Percentiles rank a stretch among this genome's conserved stretches.
These are phyloP conservation scores for Acer negundo DNA, from an alignment of 345 rosid species.

Conservation along the genomic window DNA sequence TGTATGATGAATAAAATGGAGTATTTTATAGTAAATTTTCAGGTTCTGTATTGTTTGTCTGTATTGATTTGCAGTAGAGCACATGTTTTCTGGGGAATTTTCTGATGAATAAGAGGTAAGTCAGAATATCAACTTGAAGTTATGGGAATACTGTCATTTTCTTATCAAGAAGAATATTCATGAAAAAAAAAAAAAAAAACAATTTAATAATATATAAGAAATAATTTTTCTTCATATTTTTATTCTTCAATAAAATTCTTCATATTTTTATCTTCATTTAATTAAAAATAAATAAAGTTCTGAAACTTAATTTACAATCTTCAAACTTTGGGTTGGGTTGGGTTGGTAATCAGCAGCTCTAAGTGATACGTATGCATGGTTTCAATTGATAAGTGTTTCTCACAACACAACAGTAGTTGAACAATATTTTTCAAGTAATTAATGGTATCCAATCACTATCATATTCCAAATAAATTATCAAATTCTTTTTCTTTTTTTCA, in stretches of 20 bases:
- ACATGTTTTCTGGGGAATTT: background rate
- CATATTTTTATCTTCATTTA: no score
- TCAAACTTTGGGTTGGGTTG: background rate
- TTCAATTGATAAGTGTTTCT: background rate
- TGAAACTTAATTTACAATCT: no score
- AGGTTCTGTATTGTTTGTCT: background rate
- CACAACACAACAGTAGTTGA: background rate
- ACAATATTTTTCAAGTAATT: background rate
- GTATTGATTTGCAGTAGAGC: background rate
- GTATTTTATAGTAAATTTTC: constrained; percentile 4
- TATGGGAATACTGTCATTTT: background rate
- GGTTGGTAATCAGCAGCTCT: background rate
- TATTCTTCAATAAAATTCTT: no score
- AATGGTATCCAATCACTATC: background rate
- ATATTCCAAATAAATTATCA: background rate
- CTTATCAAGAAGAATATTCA: background rate
- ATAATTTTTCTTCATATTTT: no score
- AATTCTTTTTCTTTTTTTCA: background rate
- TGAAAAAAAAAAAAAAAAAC: no score
- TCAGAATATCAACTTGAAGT: background rate
- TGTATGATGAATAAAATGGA: constrained; percentile 28
- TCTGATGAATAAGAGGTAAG: constrained; percentile 4
- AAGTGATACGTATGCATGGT: background rate
- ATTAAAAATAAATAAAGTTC: no score
- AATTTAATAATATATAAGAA: no score